Evolutionary conservation across 371 early-diverging fungal genomes (phyloP).

Genomic region (Mucor mucedo): DNA sequence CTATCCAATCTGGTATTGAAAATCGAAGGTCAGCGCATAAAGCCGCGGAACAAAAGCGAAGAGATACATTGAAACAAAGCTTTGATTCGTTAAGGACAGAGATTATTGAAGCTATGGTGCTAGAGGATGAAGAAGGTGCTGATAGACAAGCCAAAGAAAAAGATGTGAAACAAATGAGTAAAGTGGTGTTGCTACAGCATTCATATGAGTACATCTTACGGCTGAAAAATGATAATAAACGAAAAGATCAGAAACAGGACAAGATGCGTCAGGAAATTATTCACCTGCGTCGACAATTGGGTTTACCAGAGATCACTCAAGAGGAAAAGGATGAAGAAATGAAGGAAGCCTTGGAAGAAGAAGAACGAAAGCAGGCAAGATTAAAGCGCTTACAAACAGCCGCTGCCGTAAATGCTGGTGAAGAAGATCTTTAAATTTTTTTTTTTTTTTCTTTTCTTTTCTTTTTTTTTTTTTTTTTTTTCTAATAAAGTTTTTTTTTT

Average conservation of each 20-base stretch:
- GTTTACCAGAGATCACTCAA: conserved; percentile 40
- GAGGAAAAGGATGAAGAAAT: conserved; percentile 34
- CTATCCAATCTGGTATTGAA: conserved; percentile 77
- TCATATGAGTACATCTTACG: conserved; percentile 66
- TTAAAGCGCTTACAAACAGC: conserved; percentile 14
- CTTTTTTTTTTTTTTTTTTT: too few species aligned
- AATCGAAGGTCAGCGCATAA: conserved; percentile 83
- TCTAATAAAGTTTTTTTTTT: too few species aligned
- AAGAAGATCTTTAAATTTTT: neutral
- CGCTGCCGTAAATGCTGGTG: conserved; percentile 4
- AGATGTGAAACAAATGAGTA: conserved; percentile 60
- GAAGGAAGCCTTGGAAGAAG: conserved; percentile 30
- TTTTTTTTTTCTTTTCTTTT: too few species aligned
- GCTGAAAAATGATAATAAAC: conserved; percentile 52
- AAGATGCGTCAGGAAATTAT: conserved; percentile 45
- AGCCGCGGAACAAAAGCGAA: conserved; percentile 92
- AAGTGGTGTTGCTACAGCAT: conserved; percentile 52
- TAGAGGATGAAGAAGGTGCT: conserved; percentile 26
- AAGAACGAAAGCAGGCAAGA: conserved; percentile 28
- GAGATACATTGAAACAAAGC: conserved; percentile 86
- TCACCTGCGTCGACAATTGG: conserved; percentile 35
- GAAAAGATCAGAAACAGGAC: conserved; percentile 44
- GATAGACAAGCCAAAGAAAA: conserved; percentile 40
- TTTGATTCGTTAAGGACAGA: conserved; percentile 82
- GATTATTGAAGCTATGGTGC: conserved; percentile 68